Evolutionary conservation across 208 protist genomes (phyloP).

Genomic region (Leptomonas pyrrhocoris): DNA sequence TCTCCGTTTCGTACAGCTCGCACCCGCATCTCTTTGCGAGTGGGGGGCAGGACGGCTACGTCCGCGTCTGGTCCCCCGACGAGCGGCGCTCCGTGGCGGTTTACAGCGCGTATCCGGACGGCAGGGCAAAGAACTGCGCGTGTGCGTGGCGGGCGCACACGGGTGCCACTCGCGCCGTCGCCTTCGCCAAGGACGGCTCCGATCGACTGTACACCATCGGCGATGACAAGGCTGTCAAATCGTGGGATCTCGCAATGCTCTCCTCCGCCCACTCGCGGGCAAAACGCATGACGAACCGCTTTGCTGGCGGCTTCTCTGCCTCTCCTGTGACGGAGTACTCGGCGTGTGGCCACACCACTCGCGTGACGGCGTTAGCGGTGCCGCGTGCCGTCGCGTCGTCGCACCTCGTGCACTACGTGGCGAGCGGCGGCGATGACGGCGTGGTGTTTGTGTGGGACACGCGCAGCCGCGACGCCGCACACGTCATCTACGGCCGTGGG

Average conservation of each 20-base stretch:
- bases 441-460: slow-evolving; percentile 85
- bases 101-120: slow-evolving; percentile 20
- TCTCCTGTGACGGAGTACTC: slow-evolving; percentile 8
- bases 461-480: slow-evolving; percentile 44
- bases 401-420: slow-evolving; percentile 51
- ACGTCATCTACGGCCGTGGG: slow-evolving; percentile 70
- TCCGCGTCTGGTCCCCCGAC: slow-evolving; percentile 78
- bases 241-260: slow-evolving; percentile 62
- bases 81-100: slow-evolving; percentile 41
- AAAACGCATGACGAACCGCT: slow-evolving; percentile 37
- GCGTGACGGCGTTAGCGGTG: slow-evolving; percentile 74
- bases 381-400: slow-evolving; percentile 30
- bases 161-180: slow-evolving; percentile 69
- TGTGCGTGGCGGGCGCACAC: slow-evolving; percentile 60
- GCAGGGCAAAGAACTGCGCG: slow-evolving; percentile 11
- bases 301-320: slow-evolving; percentile 48
- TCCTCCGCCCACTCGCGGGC: slow-evolving; percentile 14
- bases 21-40: slow-evolving; percentile 63
- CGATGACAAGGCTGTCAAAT: slow-evolving; percentile 88
- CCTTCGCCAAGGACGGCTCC: slow-evolving; percentile 64
- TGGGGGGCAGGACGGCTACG: slow-evolving; percentile 84
- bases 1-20: slow-evolving; percentile 56
- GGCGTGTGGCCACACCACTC: slow-evolving; percentile 74
- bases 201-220: slow-evolving; percentile 77
- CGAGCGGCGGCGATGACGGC: slow-evolving; percentile 85